Percentiles rank a stretch among this genome's conserved stretches.
Conservation (phyloP, 1,284 basidiomycete species). For the Inonotus hispidus region DNA sequence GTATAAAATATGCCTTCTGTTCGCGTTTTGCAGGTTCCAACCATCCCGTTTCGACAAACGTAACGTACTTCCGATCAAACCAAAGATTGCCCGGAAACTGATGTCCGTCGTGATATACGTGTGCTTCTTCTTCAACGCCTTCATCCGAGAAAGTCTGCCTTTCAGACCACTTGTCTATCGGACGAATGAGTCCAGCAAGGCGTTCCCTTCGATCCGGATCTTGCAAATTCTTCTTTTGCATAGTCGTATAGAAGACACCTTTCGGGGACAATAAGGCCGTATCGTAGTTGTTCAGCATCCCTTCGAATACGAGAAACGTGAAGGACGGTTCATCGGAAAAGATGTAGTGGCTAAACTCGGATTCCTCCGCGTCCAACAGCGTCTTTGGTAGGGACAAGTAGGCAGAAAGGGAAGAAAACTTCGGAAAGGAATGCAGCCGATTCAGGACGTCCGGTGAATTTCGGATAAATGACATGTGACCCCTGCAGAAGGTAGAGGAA, state of each 20-base stretch:
- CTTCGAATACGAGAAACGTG: conserved; percentile 18
- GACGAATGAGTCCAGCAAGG: not conserved
- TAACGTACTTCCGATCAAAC: conserved; percentile 11
- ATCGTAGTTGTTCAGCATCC: conserved; percentile 14
- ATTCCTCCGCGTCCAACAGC: conserved; percentile 14
- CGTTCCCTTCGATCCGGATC: not conserved
- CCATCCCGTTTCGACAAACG: conserved; percentile 19
- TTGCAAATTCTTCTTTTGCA: conserved; percentile 4
- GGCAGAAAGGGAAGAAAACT: conserved; percentile 14
- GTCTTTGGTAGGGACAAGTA: conserved; percentile 10
- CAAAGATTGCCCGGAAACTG: conserved; percentile 8
- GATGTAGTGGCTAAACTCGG: conserved; percentile 18
- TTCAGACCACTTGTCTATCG: not conserved
- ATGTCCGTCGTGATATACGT: conserved; percentile 4
- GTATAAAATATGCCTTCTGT: conserved; percentile 19
- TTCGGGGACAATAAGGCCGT: conserved; percentile 11
- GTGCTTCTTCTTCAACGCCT: conserved; percentile 10
- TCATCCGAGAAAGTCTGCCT: conserved; percentile 9
- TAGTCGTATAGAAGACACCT: conserved; percentile 14
- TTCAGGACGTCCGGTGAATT: conserved; percentile 16
- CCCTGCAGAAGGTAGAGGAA: conserved; percentile 1
- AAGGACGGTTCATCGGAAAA: conserved; percentile 16
- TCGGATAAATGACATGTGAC: conserved; percentile 18
- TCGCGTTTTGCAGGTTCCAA: conserved; percentile 8
- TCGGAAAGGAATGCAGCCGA: conserved; percentile 14